A percentile compares a stretch with the other conserved stretches of the same genome.
phyloP scores from a whole-genome alignment of 768 basidiomycete species.

The Russula dissimulans region DNA sequence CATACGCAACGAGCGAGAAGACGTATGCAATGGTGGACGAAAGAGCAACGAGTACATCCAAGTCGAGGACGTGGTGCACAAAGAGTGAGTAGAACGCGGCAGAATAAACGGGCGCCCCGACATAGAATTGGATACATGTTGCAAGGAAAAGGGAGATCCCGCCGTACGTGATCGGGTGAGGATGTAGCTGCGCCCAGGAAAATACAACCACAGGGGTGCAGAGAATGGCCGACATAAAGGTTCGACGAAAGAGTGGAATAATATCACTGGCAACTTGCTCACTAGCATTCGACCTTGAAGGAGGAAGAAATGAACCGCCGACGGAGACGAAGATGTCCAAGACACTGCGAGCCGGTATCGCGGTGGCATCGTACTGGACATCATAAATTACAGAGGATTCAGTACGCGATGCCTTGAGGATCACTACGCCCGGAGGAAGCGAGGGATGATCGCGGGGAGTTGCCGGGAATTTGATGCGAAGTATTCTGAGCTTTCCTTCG shows the following conservation, averaged over 20 bases:
- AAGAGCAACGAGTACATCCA: conserved; percentile 31
- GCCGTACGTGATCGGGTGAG: conserved; percentile 28
- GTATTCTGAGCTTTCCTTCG: conserved; percentile 2
- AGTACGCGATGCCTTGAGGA: neutral
- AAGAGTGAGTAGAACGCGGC: conserved; percentile 30
- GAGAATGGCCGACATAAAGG: conserved; percentile 26
- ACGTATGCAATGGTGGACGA: conserved; percentile 34
- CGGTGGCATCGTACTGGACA: conserved; percentile 22
- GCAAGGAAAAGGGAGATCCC: conserved; percentile 31
- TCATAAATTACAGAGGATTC: neutral
- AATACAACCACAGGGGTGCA: conserved; percentile 35
- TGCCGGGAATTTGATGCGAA: conserved; percentile 4
- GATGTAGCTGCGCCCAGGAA: conserved; percentile 34
- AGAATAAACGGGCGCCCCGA: conserved; percentile 32
- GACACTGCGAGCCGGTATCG: conserved; percentile 28
- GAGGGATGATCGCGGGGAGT: neutral
- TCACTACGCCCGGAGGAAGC: conserved; percentile 5
- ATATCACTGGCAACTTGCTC: conserved; percentile 28
- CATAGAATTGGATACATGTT: conserved; percentile 30
- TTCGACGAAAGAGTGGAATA: conserved; percentile 25
- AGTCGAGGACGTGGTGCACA: conserved; percentile 31
- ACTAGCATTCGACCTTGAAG: conserved; percentile 20
- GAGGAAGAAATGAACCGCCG: conserved; percentile 23
- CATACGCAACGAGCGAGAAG: conserved; percentile 34
- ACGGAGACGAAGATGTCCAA: conserved; percentile 22